Evolutionary conservation across 805 yeast genomes (phyloP), one percentile per base, ranked within the genome.

Genomic region (Cyberlindnera misumaiensis): DNA sequence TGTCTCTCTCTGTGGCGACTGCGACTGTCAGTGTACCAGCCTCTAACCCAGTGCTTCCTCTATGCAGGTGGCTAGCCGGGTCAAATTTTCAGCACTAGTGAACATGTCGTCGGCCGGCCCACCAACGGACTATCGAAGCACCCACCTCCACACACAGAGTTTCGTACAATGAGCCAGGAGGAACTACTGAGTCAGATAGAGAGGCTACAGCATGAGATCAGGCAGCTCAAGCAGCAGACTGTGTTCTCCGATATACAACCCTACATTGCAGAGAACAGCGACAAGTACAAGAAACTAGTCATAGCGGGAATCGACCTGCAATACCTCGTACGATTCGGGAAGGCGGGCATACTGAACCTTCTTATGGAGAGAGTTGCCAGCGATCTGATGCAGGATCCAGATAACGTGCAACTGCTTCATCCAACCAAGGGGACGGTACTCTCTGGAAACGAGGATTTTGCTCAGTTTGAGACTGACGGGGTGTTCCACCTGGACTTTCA

Each of bases 211-310:
- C 44, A 41, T 16, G 58, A 53, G 34, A 37, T 52, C 16, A 30
- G 28, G 9, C 49, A 49, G 14, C 42, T 53, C n/a, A 45, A 49
- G 22, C 44, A 44, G 18, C 51, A 49, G 17, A 43, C 55, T 3
- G 44, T 53, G 13, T 53, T 53, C 36, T 37, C 55, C 4, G 56
- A 50, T 14, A 51, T 52, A 30, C 54, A 46, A 32, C 58, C 58
- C 7, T 28, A 36, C 5, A 36, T 53, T 11, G 49, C 44, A 33
- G 51, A 45, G 28, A 46, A 46, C 18, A 36, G 41, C 3, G 30
- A 36, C 18, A 47, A 46, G 32, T 49, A 40, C 39, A 44, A 48
- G 20, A 32, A 33, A 14, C 40, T 52, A 3, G 48, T 47, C 17
- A 42, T 53, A 4, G 41, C 47, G 3, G 40, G 48, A 0, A 40